Percentiles rank a stretch among this genome's conserved stretches.
Evolutionary conservation across 371 early-diverging fungal species (phyloP).

Genomic region (Chytridiales sp.): DNA sequence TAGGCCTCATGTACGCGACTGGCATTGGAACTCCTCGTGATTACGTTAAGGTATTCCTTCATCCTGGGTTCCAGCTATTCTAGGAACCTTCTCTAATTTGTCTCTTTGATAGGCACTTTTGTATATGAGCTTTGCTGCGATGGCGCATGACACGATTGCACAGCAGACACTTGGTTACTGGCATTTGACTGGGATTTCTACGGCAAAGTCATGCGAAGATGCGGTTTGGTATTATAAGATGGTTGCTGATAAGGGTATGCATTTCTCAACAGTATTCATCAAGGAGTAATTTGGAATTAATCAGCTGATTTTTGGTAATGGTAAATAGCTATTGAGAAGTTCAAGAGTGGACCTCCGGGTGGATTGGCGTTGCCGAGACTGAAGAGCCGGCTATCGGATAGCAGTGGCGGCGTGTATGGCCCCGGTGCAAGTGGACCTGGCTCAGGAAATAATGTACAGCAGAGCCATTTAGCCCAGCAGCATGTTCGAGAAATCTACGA

Average conservation of each 20-base stretch:
- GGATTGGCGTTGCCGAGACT: slow-evolving; percentile 69
- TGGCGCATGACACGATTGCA: slow-evolving; percentile 69
- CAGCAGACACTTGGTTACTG: slow-evolving; percentile 86
- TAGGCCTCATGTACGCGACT: slow-evolving; percentile 87
- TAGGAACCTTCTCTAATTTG: not conserved
- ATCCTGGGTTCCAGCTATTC: not conserved
- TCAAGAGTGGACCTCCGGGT: slow-evolving; percentile 75
- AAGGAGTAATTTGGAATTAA: too few species aligned
- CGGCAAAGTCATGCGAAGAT: slow-evolving; percentile 72
- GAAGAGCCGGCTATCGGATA: slow-evolving; percentile 73
- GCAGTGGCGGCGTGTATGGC: slow-evolving; percentile 81
- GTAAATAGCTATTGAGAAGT: slow-evolving; percentile 64
- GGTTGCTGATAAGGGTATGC: slow-evolving; percentile 75
- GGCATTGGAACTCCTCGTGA: slow-evolving; percentile 74
- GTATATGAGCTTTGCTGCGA: slow-evolving; percentile 84
- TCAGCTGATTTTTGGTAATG: too few species aligned
- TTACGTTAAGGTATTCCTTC: slow-evolving; percentile 44
- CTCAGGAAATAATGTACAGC: slow-evolving; percentile 28
- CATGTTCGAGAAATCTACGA: slow-evolving; percentile 79
- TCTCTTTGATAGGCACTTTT: slow-evolving; percentile 56
- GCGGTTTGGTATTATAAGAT: slow-evolving; percentile 73
- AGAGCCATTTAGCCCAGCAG: slow-evolving; percentile 59
- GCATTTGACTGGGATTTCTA: slow-evolving; percentile 78
- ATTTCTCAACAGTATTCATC: too few species aligned
- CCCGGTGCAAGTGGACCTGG: slow-evolving; percentile 65